A percentile compares a stretch with the other conserved stretches of the same genome.
Evolutionary conservation across 2,329 filamentous ascomycete species (phyloP).

Genomic region (Dendrostoma leiphaemia): DNA sequence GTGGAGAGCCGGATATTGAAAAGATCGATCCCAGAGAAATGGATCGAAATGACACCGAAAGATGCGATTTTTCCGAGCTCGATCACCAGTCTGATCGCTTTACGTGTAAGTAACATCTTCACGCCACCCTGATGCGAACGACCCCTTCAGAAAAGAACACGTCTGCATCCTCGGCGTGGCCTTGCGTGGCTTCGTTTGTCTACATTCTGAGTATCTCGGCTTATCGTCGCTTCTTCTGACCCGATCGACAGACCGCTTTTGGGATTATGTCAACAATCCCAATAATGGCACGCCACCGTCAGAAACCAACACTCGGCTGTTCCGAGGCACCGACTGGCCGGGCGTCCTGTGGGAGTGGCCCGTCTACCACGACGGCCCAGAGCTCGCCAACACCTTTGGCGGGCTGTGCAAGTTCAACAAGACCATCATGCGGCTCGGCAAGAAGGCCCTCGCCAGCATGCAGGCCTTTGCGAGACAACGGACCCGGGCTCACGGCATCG

Average conservation of each 20-base stretch:
- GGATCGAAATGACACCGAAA: conserved; percentile 30
- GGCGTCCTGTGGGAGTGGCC: conserved; percentile 46
- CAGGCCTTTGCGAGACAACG: conserved; percentile 24
- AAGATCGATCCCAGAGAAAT: conserved; percentile 39
- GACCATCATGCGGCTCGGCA: conserved; percentile 40
- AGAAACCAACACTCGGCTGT: conserved; percentile 31
- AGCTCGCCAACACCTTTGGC: conserved; percentile 43
- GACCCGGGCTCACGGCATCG: background rate
- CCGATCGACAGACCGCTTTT: conserved; percentile 27
- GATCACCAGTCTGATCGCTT: conserved; percentile 41
- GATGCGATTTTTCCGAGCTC: conserved; percentile 38
- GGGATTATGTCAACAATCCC: conserved; percentile 27
- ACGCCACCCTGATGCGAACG: no score
- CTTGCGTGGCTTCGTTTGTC: background rate
- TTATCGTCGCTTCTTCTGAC: background rate
- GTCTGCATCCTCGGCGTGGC: no score
- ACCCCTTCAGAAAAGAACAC: no score
- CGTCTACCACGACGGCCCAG: conserved; percentile 44
- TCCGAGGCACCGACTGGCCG: conserved; percentile 36
- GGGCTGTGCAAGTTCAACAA: conserved; percentile 38
- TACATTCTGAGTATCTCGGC: background rate
- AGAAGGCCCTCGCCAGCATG: conserved; percentile 35
- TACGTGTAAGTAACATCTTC: conserved; percentile 17
- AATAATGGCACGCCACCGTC: conserved; percentile 21
- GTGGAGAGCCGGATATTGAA: conserved; percentile 30